Conservation (phyloP, 2,329 filamentous ascomycete species). For the Pseudogymnoascus pannorum region DNA sequence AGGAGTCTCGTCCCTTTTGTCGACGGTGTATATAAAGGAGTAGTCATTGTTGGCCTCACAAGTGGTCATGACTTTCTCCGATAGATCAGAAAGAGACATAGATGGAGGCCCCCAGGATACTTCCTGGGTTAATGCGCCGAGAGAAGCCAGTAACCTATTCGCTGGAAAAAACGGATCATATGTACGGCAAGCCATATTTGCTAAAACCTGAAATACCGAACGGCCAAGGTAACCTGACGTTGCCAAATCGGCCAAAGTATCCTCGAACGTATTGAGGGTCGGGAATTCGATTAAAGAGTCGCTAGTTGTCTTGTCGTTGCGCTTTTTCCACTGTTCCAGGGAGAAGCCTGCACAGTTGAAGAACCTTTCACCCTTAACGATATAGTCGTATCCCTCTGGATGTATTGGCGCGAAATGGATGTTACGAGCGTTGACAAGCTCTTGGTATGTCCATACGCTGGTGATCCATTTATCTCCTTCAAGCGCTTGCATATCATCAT, state of each 20-base stretch:
- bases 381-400: background rate
- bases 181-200: constrained; percentile 13
- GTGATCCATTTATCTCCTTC: constrained; percentile 14
- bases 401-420: background rate
- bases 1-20: constrained; percentile 1
- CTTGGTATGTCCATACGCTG: constrained; percentile 18
- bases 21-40: constrained; percentile 13
- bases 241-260: constrained; percentile 10
- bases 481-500: background rate
- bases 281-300: background rate
- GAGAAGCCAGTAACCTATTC: constrained; percentile 14
- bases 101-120: constrained; percentile 14
- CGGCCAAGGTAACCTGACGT: constrained; percentile 12
- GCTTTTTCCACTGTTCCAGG: background rate
- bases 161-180: constrained; percentile 12
- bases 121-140: constrained; percentile 15
- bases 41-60: constrained; percentile 13
- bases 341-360: background rate
- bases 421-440: constrained; percentile 9
- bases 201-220: constrained; percentile 12
- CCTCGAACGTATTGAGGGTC: constrained; percentile 4
- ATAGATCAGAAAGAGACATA: constrained; percentile 1
- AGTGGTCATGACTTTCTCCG: constrained; percentile 13
- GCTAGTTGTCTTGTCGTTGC: background rate
- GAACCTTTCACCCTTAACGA: background rate